Evolutionary conservation across 2,329 filamentous ascomycete genomes (phyloP).

Genomic region (Ophiostoma sp.): DNA sequence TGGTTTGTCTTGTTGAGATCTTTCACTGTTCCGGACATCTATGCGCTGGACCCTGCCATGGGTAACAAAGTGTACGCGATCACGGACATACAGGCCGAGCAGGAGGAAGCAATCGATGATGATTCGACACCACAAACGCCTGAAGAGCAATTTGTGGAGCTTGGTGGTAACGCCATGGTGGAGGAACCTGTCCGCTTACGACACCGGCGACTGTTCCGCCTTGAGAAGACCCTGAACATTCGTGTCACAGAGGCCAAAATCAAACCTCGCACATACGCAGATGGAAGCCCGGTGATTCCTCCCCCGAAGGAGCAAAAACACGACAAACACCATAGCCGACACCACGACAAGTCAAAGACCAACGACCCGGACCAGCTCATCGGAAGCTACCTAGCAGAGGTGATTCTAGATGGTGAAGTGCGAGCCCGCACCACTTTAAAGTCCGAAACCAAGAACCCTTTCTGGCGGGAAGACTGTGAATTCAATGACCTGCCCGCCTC

Average conservation of each 20-base stretch:
- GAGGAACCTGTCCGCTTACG: neutral
- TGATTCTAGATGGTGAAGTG: slow-evolving; percentile 77
- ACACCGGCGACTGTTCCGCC: slow-evolving; percentile 54
- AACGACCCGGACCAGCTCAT: slow-evolving; percentile 48
- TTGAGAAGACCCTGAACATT: slow-evolving; percentile 61
- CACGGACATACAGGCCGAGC: slow-evolving; percentile 43
- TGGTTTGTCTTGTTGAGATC: slow-evolving; percentile 93
- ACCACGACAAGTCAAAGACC: slow-evolving; percentile 33
- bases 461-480: slow-evolving; percentile 80
- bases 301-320: slow-evolving; percentile 31
- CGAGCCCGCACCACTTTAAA: slow-evolving; percentile 74
- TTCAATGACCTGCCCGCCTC: slow-evolving; percentile 72
- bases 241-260: slow-evolving; percentile 65
- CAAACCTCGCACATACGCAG: slow-evolving; percentile 39
- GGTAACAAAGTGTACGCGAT: slow-evolving; percentile 47
- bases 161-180: neutral
- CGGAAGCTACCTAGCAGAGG: slow-evolving; percentile 76
- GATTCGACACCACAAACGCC: neutral
- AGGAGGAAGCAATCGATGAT: slow-evolving; percentile 25
- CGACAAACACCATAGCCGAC: neutral
- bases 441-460: slow-evolving; percentile 68
- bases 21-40: slow-evolving; percentile 89
- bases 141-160: slow-evolving; percentile 10
- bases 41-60: slow-evolving; percentile 58
- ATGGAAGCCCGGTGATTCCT: slow-evolving; percentile 30